Evolutionary conservation across 352 stramenopile genomes (phyloP).

Genomic region (Globisporangium cystogenes): DNA sequence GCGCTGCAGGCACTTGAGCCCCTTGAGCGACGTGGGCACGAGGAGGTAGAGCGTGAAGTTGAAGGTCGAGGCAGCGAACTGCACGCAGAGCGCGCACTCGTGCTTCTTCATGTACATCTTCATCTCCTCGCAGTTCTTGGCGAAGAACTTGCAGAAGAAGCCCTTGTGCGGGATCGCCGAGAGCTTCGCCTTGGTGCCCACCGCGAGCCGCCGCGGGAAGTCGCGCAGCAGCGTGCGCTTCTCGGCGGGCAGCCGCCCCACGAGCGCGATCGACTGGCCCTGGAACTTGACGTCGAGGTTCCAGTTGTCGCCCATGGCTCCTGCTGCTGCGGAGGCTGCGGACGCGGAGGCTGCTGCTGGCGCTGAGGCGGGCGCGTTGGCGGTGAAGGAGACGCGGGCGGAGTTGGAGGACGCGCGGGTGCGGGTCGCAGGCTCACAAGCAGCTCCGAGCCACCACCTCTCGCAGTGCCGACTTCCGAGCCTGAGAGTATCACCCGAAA

Average conservation of each 20-base stretch:
- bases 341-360: background rate
- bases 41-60: constrained; percentile 85
- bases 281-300: constrained; percentile 85
- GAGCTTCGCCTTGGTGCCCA: constrained; percentile 78
- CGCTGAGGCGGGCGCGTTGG: no score
- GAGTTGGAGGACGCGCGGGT: no score
- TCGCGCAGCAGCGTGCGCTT: constrained; percentile 74
- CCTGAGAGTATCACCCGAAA: no score
- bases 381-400: no score
- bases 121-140: constrained; percentile 80
- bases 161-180: constrained; percentile 76
- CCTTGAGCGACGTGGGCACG: constrained; percentile 52
- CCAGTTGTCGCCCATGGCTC: constrained; percentile 68
- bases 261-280: constrained; percentile 56
- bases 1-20: constrained; percentile 74
- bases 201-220: constrained; percentile 66
- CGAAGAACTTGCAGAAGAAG: constrained; percentile 88
- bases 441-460: no score
- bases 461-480: no score
- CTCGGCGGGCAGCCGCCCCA: constrained; percentile 71
- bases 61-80: constrained; percentile 76
- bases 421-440: no score
- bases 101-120: constrained; percentile 88
- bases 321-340: background rate
- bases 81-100: constrained; percentile 76